Base-by-base conservation (phyloP, 2,329 filamentous ascomycete species). In the Pseudocercospora macadamiae region DNA sequence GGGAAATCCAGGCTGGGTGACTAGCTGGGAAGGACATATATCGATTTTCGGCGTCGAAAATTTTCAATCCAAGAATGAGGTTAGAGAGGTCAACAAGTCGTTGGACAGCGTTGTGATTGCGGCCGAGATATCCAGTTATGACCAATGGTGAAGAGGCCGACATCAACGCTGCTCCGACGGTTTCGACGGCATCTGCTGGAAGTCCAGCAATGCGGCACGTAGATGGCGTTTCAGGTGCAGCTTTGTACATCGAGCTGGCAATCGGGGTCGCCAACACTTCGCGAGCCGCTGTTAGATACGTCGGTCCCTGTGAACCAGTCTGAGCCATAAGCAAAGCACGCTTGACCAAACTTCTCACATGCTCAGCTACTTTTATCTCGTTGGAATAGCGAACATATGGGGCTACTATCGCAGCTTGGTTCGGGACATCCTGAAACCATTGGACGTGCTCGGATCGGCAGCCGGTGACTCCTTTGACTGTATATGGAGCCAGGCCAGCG, bases 271-370 rank as follows among this genome's bases (percentile, higher is more conserved):
- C 89, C 83, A 95, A 89, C 1, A 91, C 84, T 73, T 95, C 90
- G 59, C 91, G 80, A 0, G 89, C 87, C 1, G 87, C 89, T 57
- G 83, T 86, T 5, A 95, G 77, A 66, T 95, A 93, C 0, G 90
- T 88, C 0, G 90, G 90, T 0, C 90, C 90, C 60, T 87, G 82
- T 0, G 90, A 90, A 6, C 16, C 47, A 23, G 85, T 89, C 30
- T 77, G 86, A 0, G 90, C 89, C 69, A 93, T 93, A 64, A 90
- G 88, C 51, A 95, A 73, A 0, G 90, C 90, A 0, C 90, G 86
- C 69, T 89, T 90, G 56, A 95, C 88, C 77, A 93, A 88, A 76
- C 93, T 89, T 78, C 93, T 93, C 58, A 93, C 84, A 68, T 93
- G 93, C 68, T 85, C 84, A 14, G 89, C 89, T 1, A 87, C 88